Conservation (phyloP, 192 early-diverging fungal genomes). For the Backusella psychrophila region DNA sequence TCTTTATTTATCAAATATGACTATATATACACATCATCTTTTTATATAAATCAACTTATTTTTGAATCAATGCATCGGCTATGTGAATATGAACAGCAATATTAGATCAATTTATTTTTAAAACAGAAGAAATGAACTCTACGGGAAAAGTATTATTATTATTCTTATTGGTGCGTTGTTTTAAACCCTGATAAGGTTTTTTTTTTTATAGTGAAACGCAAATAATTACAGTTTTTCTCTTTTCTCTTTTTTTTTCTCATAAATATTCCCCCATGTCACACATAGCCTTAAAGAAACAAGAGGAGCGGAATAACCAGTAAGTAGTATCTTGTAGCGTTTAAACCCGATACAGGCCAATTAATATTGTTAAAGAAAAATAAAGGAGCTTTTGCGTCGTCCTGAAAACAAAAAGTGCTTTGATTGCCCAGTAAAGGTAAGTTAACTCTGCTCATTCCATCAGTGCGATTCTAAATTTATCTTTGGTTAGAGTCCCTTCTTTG, state of each 20-base stretch:
- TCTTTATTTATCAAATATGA: too few relatives aligned
- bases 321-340: neutral
- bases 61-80: too few relatives aligned
- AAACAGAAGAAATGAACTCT: too few relatives aligned
- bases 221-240: neutral
- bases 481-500: constrained; percentile 52
- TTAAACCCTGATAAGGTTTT: too few relatives aligned
- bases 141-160: too few relatives aligned
- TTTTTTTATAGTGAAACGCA: neutral
- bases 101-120: too few relatives aligned
- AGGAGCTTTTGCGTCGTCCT: constrained; percentile 37
- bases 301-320: constrained; percentile 25
- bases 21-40: too few relatives aligned
- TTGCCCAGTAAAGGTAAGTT: constrained; percentile 45
- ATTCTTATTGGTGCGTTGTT: too few relatives aligned
- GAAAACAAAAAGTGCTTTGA: constrained; percentile 58
- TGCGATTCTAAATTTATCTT: neutral
- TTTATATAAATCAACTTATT: too few relatives aligned
- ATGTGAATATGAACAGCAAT: too few relatives aligned
- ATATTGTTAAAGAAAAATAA: constrained; percentile 24
- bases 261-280: constrained; percentile 30
- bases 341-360: neutral
- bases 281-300: constrained; percentile 35
- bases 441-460: too few relatives aligned
- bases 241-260: neutral